Conservation (phyloP, 305 asterid genomes). For the Fraxinus sp. region DNA sequence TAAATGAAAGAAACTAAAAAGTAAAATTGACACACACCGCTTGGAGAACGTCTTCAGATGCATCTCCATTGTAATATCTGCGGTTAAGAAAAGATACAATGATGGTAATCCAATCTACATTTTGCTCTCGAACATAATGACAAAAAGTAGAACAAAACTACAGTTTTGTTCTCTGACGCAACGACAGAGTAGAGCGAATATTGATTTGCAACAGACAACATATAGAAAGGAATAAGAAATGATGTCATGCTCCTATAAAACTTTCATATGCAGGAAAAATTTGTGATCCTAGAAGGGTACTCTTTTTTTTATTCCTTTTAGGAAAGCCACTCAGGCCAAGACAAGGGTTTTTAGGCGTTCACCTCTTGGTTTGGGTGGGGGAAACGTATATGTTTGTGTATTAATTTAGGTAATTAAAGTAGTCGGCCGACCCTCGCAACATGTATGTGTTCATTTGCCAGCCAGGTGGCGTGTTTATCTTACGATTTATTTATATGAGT, state of each 20-base stretch:
- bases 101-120: not conserved
- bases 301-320: not conserved
- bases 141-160: not conserved
- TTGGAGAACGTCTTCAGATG: not conserved
- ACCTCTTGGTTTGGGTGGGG: no score
- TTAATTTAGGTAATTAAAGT: no score
- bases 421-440: no score
- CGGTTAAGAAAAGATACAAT: no score
- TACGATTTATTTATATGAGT: no score
- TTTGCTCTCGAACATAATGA: not conserved
- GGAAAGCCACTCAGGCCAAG: not conserved
- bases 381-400: no score
- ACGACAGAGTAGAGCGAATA: not conserved
- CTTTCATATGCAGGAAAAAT: not conserved
- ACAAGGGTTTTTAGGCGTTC: not conserved
- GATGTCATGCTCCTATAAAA: not conserved
- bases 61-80: not conserved
- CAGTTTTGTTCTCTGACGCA: not conserved
- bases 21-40: not conserved
- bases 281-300: not conserved
- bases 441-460: no score
- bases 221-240: not conserved
- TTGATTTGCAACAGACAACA: not conserved
- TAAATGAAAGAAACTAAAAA: not conserved
- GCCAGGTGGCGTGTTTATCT: no score